phyloP scores from a whole-genome alignment of 1,284 basidiomycete genomes.

The Sporisorium sorghi region DNA sequence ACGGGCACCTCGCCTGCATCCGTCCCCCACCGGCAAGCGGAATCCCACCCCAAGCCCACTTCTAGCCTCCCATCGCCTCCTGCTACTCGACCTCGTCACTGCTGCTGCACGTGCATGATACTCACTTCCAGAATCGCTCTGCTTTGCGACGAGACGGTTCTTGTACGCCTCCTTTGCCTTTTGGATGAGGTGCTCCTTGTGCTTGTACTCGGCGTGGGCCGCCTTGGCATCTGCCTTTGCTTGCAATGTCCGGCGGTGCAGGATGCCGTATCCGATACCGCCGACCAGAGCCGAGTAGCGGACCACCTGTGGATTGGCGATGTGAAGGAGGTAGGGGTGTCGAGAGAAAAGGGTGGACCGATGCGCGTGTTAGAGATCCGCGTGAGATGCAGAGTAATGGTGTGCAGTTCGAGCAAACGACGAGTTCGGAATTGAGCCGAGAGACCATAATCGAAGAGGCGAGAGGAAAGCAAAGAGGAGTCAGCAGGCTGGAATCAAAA shows the following conservation, averaged over 20 bases:
- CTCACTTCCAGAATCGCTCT: slow-evolving; percentile 39
- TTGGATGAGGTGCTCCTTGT: slow-evolving; percentile 75
- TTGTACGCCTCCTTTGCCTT: slow-evolving; percentile 92
- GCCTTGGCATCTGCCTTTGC: slow-evolving; percentile 82
- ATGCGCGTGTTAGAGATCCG: neutral
- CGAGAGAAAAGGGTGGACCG: neutral
- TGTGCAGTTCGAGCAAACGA: neutral
- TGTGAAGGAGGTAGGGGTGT: too few relatives aligned
- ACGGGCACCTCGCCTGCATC: neutral
- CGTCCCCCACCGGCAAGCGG: neutral
- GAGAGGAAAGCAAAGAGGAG: neutral
- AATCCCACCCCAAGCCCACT: neutral
- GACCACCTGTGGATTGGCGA: slow-evolving; percentile 78
- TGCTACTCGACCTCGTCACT: neutral
- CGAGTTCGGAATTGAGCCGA: neutral
- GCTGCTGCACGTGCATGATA: slow-evolving; percentile 8
- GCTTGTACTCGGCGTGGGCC: slow-evolving; percentile 72
- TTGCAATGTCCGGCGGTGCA: slow-evolving; percentile 90
- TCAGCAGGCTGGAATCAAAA: slow-evolving; percentile 1
- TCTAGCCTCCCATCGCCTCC: neutral
- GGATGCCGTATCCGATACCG: slow-evolving; percentile 91
- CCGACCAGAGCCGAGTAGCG: slow-evolving; percentile 91
- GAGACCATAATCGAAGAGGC: neutral
- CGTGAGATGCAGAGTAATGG: neutral
- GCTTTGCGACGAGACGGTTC: slow-evolving; percentile 69